These are phyloP conservation scores for Haplographium delicatum DNA, from an alignment of 495 filamentous ascomycete genomes.

Conservation along the genomic window DNA sequence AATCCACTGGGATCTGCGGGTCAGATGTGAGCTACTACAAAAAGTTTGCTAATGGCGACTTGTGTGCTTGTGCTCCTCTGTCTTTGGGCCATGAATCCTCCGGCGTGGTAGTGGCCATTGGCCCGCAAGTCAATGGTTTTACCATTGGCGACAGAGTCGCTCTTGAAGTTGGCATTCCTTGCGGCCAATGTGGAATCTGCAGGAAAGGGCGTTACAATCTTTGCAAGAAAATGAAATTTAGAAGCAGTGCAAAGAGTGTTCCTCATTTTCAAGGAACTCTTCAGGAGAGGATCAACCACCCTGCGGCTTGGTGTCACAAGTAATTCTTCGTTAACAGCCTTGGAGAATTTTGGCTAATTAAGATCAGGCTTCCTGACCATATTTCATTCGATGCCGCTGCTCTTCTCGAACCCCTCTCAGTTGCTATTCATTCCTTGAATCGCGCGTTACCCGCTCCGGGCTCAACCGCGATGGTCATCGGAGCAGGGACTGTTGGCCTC, in stretches of 20 bases:
- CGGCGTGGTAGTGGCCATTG: constrained; percentile 61
- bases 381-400: constrained; percentile 74
- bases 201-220: constrained; percentile 80
- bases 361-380: constrained; percentile 56
- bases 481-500: constrained; percentile 81
- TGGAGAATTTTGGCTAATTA: constrained; percentile 18
- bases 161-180: constrained; percentile 80
- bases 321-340: constrained; percentile 28
- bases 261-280: constrained; percentile 90
- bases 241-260: constrained; percentile 74
- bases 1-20: constrained; percentile 75
- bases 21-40: constrained; percentile 84
- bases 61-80: constrained; percentile 66
- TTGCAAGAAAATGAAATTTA: constrained; percentile 75
- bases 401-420: constrained; percentile 78
- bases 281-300: constrained; percentile 85
- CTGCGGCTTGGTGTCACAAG: constrained; percentile 71
- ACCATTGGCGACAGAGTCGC: constrained; percentile 75
- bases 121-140: constrained; percentile 48
- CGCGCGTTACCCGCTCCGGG: constrained; percentile 46
- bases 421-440: constrained; percentile 77
- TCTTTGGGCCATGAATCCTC: constrained; percentile 77
- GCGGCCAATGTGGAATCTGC: constrained; percentile 69
- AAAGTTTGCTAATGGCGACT: constrained; percentile 78
- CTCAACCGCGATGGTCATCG: constrained; percentile 70